Base-by-base conservation (phyloP, 2,329 filamentous ascomycete genomes). In the Cladophialophora immunda region DNA sequence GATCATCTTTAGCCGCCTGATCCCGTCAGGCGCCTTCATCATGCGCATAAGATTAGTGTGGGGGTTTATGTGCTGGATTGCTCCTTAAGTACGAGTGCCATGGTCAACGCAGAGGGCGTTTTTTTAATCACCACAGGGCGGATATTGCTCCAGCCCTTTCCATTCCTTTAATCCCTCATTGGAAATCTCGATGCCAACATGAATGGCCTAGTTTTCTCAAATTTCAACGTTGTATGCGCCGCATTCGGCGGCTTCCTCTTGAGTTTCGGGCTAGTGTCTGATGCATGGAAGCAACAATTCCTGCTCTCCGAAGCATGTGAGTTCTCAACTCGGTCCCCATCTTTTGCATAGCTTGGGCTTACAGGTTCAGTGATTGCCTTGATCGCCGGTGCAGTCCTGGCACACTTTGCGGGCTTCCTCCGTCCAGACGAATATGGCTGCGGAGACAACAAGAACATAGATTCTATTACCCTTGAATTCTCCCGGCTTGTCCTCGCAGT, bases 271-370 rank as follows among this genome's bases (percentile, higher is more conserved):
- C 81, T 97, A 55, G 92, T 97, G 0, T 97, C 93, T 0, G 96
- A 93, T 75, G 85, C 97, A n/a, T 85, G 92, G 75, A 97, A 97
- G 76, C 93, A 97, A 80, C 90, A 88, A 66, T 94, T 92, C 75
- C 97, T 97, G 76, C 84, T 97, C 1, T 96, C 92, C 1, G 94
- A 97, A 85, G 92, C 94, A 60, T 82, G 92, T 94, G 82, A 77
- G 90, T 87, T 29, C 27, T 36, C 36, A 19, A 54, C 6, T 32
- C 57, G 41, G 27, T n/a, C 63, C 57, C 27, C 53, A 36, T n/a
- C 71, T 19, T 11, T 4, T 1, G 3, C 45, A 2, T 13, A 8
- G 3, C 45, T 13, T 50, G 38, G 13, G 45, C 45, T 50, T 19
- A 50, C 45, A 13, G 8, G 8, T 8, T 2, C 45, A 94, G 92